A percentile compares a stretch with the other conserved stretches of the same genome.
Conservation (phyloP, 352 stramenopile species). For the Phytophthora idaei region DNA sequence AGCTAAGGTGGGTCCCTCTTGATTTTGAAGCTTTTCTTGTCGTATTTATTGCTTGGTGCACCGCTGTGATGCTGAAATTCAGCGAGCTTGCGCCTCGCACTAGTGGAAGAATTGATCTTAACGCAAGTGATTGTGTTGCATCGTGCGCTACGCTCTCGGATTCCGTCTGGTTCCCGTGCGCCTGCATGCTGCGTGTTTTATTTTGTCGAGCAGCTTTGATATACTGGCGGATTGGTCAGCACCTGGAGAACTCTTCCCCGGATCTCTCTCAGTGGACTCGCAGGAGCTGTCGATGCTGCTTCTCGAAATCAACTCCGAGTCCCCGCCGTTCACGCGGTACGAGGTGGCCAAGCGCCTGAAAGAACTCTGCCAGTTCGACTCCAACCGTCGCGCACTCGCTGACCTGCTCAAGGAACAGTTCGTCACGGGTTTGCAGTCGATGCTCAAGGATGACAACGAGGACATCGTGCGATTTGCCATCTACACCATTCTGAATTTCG, state of each 20-base stretch:
- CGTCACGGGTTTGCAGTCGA: constrained; percentile 52
- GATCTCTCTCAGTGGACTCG: constrained; percentile 46
- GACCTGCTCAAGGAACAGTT: constrained; percentile 57
- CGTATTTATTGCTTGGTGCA: constrained; percentile 22
- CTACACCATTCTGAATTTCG: constrained; percentile 75
- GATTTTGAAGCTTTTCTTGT: constrained; percentile 13
- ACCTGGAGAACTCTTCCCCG: constrained; percentile 52
- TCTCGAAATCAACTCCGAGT: constrained; percentile 60
- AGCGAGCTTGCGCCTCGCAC: constrained; percentile 11
- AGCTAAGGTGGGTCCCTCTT: constrained; percentile 57
- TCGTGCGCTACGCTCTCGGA: constrained; percentile 17
- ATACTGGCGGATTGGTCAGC: constrained; percentile 67
- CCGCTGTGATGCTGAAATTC: constrained; percentile 20
- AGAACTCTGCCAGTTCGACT: constrained; percentile 64
- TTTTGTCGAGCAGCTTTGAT: constrained; percentile 58
- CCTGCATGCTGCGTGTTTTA: constrained; percentile 12
- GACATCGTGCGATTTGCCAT: constrained; percentile 81
- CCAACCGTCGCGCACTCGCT: constrained; percentile 54
- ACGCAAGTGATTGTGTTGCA: constrained; percentile 25
- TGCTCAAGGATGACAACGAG: constrained; percentile 76
- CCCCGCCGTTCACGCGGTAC: constrained; percentile 59
- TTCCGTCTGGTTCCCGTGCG: constrained; percentile 10
- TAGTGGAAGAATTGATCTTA: constrained; percentile 23
- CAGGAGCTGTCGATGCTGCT: constrained; percentile 64
- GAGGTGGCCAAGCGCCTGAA: constrained; percentile 79